Base-by-base conservation (phyloP, 192 early-diverging fungal species). In the Linnemannia schmuckeri region DNA sequence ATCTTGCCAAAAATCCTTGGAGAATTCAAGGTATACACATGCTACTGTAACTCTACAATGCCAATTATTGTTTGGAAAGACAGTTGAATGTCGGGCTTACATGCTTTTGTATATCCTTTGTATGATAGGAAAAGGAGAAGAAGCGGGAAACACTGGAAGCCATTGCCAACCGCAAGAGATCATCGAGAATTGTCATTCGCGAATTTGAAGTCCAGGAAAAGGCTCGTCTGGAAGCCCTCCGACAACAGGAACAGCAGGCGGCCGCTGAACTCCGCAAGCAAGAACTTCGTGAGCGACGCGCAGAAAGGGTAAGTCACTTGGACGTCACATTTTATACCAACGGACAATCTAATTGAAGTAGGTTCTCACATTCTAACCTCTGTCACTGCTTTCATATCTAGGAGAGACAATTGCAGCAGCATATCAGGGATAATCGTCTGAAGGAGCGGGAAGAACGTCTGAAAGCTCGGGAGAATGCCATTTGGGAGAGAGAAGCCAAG, bases 141-240 rank as follows among this genome's bases (percentile, higher is more conserved):
- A 87, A 93, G 69, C 80, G 79, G 49, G 87, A 89, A 68, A 79
- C 90, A 42, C 74, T 91, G 44, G 93, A 93, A 70, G 93, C 93
- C 5, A 72, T 93, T 22, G 61, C 81, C n/a, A 89, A 92, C 47
- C 91, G 93, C 44, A 95, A 94, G 72, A 66, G 94, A 54, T 93
- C 92, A 27, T 92, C 93, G 33, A 90, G 94, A 66, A 89, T 94
- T 33, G 89, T 93, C 72, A 85, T 94, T 70, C 82, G 89, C 22
- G 92, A 93, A 69, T 55, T 95, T 40, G 93, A 93, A 38, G 76
- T 90, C 69, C 81, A 90, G 78, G 94, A 94, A 76, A 82, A 84
- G 44, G 87, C 90, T 37, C 78, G 80, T 30, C 30, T 86, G 54
- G 81, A 85, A 17, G 18, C 79, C 24, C 69, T 79, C 10, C 69